Evolutionary conservation across 192 early-diverging fungal species (phyloP), one percentile per base, ranked within the genome.

Genomic region (Coemansia sp.): DNA sequence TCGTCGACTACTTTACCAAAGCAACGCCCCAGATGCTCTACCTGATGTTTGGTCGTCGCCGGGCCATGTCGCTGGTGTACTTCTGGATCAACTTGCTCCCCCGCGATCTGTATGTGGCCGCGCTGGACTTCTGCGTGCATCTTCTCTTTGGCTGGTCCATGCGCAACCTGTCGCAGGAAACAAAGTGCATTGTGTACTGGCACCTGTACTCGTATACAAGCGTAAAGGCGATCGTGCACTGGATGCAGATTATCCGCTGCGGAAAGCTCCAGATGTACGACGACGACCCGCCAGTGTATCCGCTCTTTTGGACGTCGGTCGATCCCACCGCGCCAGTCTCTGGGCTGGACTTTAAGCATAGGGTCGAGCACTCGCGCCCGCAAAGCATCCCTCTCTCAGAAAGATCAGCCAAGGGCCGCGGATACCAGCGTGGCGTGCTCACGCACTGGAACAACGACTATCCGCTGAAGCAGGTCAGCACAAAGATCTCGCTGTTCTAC

Each of bases 171-270:
- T 89, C 87, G 19, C 79, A 75, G 43, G 83, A 85, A 25, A 88
- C 90, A 64, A 96, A 95, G 68, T 65, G 85, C 9, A 88, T 92
- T 7, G 85, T 86, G 13, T 96, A 95, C 65, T 87, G 89, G 67
- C 92, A 96, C 69, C 61, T 96, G 14, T 95, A 95, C 75, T 93
- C 90, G 46, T 89, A 89, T 38, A 90, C 93, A 0, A 94, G 93
- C 65, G 93, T 95, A 36, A 94, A 95, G 70, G 86, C 86, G 48
- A 87, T 95, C 56, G 95, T 97, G 76, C 94, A 94, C 69, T 95
- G 93, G 93, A 95, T 97, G 82, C 95, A 97, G 81, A 97, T 97
- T 62, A 95, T 97, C 46, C 79, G 92, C 20, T 88, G 89, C 20
- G 88, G 88, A 10, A 83, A 83, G 25, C 90, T 97, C 45, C 94